Evolutionary conservation across 176 grass and related monocot genomes (phyloP), one percentile per base, ranked within the genome.

Genomic region (Pontederia paniculata): DNA sequence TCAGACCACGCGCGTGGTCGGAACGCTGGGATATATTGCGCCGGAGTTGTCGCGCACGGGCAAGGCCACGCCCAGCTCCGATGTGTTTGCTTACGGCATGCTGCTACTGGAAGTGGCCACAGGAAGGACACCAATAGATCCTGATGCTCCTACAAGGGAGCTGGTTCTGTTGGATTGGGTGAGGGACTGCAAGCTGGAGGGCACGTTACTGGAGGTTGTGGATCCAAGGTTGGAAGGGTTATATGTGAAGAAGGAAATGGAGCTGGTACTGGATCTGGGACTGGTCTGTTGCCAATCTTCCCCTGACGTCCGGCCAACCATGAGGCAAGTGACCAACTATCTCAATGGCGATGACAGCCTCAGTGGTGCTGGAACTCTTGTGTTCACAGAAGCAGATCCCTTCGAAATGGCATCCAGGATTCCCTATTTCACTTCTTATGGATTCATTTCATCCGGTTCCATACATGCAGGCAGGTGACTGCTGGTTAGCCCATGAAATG

Each of bases 21-120:
- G 61, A 50, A 64, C 61, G 4, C 8, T 64, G 5, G 61, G 61
- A 17, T 64, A 50, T 44, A 64, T 64, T 10, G 17, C 45, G 1
- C 61, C 61, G 7, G 61, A 64, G n/a, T 1, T 64, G 17, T 28
- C 13, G 12, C 14, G 13, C 10, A 9, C 19, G 5, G 21, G 61
- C 12, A 64, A 31, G 14, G 19, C 45, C 14, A 48, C 21, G 9
- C 11, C 45, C 20, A 50, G 45, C 25, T 25, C 61, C 1, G 61
- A 64, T 28, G 61, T 64, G 13, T 64, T 64, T 16, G 45, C 61
- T n/a, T 64, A 50, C 10, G 61, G 61, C n/a, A 23, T 64, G 25
- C 10, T 64, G 45, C 61, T 64, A 9, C n/a, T 64, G 0, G 61
- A 64, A 10, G 44, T 50, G 10, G 61, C 61, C 13, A 48, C 45